These are phyloP conservation scores for Collybia sp. DNA, from an alignment of 768 basidiomycete genomes.

Conservation along the genomic window DNA sequence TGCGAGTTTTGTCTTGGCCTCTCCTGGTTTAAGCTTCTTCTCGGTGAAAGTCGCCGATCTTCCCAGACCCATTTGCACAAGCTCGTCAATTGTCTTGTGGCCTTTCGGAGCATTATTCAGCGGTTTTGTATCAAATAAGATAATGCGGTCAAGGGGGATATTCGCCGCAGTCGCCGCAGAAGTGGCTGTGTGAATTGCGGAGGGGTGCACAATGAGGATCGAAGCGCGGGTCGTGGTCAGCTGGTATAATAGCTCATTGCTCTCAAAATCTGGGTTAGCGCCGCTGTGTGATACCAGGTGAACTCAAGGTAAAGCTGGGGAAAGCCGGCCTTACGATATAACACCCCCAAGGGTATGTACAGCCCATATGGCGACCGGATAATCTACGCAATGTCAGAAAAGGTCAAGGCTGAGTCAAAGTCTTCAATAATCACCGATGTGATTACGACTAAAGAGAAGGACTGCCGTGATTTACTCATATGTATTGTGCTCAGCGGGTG, in stretches of 20 bases:
- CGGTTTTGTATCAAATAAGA: constrained; percentile 33
- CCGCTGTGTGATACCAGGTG: constrained; percentile 28
- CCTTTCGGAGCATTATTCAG: constrained; percentile 1
- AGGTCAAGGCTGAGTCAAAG: neutral
- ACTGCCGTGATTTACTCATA: constrained; percentile 22
- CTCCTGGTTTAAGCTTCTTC: constrained; percentile 45
- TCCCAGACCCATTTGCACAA: constrained; percentile 46
- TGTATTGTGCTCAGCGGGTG: neutral
- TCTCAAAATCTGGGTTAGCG: constrained; percentile 58
- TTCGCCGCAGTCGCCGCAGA: constrained; percentile 32
- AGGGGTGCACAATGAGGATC: constrained; percentile 43
- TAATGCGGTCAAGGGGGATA: constrained; percentile 35
- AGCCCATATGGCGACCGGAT: constrained; percentile 53
- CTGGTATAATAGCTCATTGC: constrained; percentile 53
- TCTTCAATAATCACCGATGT: constrained; percentile 42
- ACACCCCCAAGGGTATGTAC: constrained; percentile 51
- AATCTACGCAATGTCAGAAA: constrained; percentile 30
- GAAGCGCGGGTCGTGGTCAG: constrained; percentile 42
- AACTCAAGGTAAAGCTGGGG: neutral
- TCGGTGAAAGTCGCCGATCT: constrained; percentile 39
- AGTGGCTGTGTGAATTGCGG: constrained; percentile 35
- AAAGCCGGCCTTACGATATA: constrained; percentile 40
- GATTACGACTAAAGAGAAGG: constrained; percentile 62
- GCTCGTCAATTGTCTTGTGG: constrained; percentile 33
- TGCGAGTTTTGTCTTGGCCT: constrained; percentile 66